Conservation (phyloP, 2,329 filamentous ascomycete genomes). For the Ceratocystiopsis sp. region DNA sequence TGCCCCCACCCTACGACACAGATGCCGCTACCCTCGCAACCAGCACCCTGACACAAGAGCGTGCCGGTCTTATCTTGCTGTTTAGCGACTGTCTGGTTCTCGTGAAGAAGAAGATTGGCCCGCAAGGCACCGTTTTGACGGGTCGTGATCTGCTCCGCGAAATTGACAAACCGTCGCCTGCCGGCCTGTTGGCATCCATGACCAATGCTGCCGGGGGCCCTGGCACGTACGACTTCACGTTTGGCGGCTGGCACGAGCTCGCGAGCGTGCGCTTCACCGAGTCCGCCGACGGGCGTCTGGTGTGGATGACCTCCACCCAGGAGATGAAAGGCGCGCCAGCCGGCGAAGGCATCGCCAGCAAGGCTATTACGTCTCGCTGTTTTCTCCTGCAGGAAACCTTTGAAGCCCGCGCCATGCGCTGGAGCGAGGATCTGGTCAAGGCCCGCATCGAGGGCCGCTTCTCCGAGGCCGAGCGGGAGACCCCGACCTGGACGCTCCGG, state of each 20-base stretch:
- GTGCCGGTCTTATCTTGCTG: constrained; percentile 57
- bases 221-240: constrained; percentile 53
- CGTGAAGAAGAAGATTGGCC: constrained; percentile 48
- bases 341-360: constrained; percentile 29
- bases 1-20: constrained; percentile 49
- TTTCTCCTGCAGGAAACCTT: constrained; percentile 60
- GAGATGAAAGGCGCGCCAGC: constrained; percentile 40
- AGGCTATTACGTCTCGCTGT: constrained; percentile 42
- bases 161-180: constrained; percentile 61
- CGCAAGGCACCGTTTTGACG: constrained; percentile 32
- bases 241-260: constrained; percentile 55
- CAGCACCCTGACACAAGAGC: constrained; percentile 18
- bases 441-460: constrained; percentile 76
- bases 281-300: constrained; percentile 42
- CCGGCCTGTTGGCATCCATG: constrained; percentile 44
- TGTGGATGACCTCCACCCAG: constrained; percentile 51
- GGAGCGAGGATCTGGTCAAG: constrained; percentile 73
- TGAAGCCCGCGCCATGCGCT: constrained; percentile 58
- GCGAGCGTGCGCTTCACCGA: constrained; percentile 58
- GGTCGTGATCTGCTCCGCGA: constrained; percentile 70
- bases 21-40: constrained; percentile 26
- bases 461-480: constrained; percentile 66
- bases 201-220: constrained; percentile 44
- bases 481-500: constrained; percentile 63
- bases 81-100: constrained; percentile 72